phyloP scores from a whole-genome alignment of 2,329 filamentous ascomycete genomes.

The Epichloe brachyelytri region DNA sequence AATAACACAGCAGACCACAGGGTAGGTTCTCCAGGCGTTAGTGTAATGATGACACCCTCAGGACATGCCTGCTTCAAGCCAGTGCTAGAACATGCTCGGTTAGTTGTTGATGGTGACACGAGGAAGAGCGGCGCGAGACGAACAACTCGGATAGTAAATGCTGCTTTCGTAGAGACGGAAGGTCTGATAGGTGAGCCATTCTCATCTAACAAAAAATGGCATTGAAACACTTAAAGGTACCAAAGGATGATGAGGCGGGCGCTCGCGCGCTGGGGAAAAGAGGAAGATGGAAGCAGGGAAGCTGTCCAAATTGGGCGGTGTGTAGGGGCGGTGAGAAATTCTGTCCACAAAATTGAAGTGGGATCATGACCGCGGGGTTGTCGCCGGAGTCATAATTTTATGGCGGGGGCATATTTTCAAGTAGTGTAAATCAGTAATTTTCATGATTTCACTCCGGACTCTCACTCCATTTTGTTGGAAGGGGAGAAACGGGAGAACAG shows the following conservation, averaged over 20 bases:
- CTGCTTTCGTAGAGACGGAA: constrained; percentile 54
- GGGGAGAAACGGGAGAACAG: too few relatives aligned
- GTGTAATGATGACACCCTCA: constrained; percentile 73
- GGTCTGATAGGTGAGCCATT: constrained; percentile 22
- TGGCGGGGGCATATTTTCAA: not conserved
- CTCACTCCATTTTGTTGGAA: too few relatives aligned
- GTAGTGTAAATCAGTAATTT: not conserved
- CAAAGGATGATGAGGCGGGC: not conserved
- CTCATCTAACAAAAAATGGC: not conserved
- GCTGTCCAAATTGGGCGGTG: constrained; percentile 3
- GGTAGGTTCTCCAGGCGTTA: constrained; percentile 67
- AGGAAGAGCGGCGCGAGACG: constrained; percentile 18
- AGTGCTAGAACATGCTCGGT: constrained; percentile 36
- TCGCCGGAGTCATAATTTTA: not conserved
- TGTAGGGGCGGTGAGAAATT: constrained; percentile 11
- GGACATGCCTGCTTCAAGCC: constrained; percentile 73
- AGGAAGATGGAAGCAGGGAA: not conserved
- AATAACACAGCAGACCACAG: constrained; percentile 90
- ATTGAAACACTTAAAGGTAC: not conserved
- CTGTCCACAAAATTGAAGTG: constrained; percentile 7
- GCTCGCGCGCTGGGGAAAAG: not conserved
- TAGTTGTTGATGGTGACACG: not conserved
- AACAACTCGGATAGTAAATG: constrained; percentile 76
- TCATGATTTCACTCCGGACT: too few relatives aligned
- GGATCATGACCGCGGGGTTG: constrained; percentile 7